Base-by-base conservation (phyloP, 352 stramenopile genomes). In the Hyaloperonospora brassicae region DNA sequence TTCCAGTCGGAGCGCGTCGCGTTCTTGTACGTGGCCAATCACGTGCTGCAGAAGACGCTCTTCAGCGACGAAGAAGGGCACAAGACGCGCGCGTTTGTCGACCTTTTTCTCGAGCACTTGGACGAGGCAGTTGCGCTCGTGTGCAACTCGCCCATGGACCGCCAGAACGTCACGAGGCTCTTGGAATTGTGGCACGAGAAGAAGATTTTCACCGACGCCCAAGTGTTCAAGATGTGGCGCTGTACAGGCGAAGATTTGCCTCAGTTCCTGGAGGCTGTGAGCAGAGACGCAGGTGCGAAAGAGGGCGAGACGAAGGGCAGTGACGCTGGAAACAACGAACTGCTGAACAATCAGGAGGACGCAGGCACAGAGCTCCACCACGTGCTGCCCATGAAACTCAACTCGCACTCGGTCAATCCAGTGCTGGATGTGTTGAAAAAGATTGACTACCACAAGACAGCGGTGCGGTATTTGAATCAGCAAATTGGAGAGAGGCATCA, bases 1-100 rank as follows among this genome's bases (percentile, higher is more conserved):
- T 82, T 89, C 55, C 77, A 89, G 61, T 79, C 76, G 14, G 82
- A 92, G 57, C 79, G 82, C 52, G 71, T 92, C 31, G 79, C 82
- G 10, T 92, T 86, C 61, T 69, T 92, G 4, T 92, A 87, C 50
- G 82, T 92, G 47, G 79, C 82, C 52, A 92, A 92, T 53, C 82
- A 92, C 62, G 82, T 92, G 55, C 66, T 92, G 21, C 81, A 84
- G 49, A 92, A 92, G 60, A 79, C 70, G 13, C 52, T 78, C 3
- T 76, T 81, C 21, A 66, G 52, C 14, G 68, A 68, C 14, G 50
- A 30, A 10, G 55, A 61, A 39, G 36, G 46, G 14, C 41, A 31
- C 21, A 64, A 61, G 36, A 56, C 47, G 17, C 61, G 49, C 0
- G 8, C 66, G 2, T 77, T 70, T 49, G 57, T 79, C 31, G 55